Evolutionary conservation across 306 rosid species (phyloP).

Genomic region (Echinosophora koreensis): DNA sequence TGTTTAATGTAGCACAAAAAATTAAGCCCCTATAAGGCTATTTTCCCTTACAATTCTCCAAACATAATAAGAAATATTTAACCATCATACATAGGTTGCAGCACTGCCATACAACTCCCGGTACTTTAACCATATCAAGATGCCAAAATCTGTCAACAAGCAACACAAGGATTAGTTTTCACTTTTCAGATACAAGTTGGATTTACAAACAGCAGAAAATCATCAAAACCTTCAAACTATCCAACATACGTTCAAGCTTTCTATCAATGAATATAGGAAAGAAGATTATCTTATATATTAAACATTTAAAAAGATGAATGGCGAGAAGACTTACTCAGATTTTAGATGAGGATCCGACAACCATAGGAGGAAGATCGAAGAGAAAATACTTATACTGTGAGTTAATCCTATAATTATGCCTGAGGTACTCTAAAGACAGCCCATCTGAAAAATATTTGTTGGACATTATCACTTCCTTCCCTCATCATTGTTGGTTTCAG

Average conservation of each 20-base stretch:
- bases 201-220: conserved; percentile 26
- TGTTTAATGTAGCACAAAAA: conserved; percentile 15
- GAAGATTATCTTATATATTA: background rate
- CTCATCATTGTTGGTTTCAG: conserved; percentile 50
- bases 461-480: conserved; percentile 20
- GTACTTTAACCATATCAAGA: conserved; percentile 1
- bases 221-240: conserved; percentile 5
- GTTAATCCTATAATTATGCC: conserved; percentile 21
- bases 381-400: conserved; percentile 6
- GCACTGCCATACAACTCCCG: conserved; percentile 30
- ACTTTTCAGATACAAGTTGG: conserved; percentile 19
- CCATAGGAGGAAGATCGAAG: conserved; percentile 38
- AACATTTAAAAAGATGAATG: conserved; percentile 2
- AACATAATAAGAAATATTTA: conserved; percentile 17
- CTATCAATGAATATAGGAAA: background rate
- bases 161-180: conserved; percentile 36
- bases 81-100: background rate
- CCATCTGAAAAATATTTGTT: conserved; percentile 25
- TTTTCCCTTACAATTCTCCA: conserved; percentile 21
- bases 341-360: conserved; percentile 46
- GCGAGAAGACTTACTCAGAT: conserved; percentile 39
- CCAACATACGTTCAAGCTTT: conserved; percentile 20
- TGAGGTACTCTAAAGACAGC: conserved; percentile 31
- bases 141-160: conserved; percentile 46
- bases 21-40: background rate